Evolutionary conservation across 2,329 filamentous ascomycete genomes (phyloP).

Genomic region (Kalmusia sp.): DNA sequence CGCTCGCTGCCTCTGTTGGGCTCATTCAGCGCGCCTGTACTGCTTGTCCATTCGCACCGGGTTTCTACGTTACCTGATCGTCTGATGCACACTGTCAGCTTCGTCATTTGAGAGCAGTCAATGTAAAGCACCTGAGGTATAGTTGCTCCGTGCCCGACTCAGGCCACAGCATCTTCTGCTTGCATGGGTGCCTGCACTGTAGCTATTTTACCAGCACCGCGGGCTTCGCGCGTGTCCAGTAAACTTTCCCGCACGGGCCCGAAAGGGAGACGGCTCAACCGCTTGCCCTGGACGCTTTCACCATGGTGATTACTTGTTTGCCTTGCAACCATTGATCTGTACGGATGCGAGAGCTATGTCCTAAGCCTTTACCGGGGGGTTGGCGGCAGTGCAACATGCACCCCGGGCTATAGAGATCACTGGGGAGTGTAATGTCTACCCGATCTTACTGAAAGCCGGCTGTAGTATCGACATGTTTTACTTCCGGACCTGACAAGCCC

Average conservation of each 20-base stretch:
- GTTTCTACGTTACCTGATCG: neutral
- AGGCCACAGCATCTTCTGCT: slow-evolving; percentile 3
- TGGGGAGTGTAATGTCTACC: neutral
- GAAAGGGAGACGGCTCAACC: neutral
- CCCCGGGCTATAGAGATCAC: neutral
- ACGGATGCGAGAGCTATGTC: no score
- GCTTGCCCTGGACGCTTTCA: neutral
- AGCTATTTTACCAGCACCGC: neutral
- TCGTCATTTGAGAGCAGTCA: neutral
- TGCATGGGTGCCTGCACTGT: neutral
- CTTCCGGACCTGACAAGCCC: slow-evolving; percentile 8
- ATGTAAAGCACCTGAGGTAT: neutral
- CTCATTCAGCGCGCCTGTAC: slow-evolving; percentile 1
- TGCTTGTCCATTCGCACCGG: slow-evolving; percentile 2
- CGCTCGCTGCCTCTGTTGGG: slow-evolving; percentile 14
- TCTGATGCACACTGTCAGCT: slow-evolving; percentile 10
- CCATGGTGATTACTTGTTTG: no score
- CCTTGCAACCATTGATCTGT: no score
- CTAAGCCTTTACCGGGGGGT: no score
- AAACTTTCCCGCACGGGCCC: neutral
- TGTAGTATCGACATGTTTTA: neutral
- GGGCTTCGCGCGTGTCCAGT: neutral
- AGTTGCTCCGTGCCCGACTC: slow-evolving; percentile 18
- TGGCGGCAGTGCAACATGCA: neutral
- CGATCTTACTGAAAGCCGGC: neutral